phyloP scores from a whole-genome alignment of 1,284 basidiomycete species.

The Ustilago lituana region DNA sequence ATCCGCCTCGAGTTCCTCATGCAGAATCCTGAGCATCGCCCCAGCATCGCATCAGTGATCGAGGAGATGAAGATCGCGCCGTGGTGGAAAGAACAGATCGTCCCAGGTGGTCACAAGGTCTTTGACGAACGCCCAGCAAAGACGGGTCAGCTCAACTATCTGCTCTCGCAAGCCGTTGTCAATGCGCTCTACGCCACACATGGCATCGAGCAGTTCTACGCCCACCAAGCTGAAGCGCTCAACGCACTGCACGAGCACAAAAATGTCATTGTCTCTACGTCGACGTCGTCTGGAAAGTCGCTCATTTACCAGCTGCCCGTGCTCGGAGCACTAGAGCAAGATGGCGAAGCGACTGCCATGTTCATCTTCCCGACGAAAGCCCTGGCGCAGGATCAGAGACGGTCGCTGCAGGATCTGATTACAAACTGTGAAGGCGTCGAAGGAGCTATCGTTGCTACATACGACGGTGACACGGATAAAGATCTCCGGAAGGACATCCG shows the following conservation, averaged over 20 bases:
- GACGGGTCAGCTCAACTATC: constrained; percentile 49
- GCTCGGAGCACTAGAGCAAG: constrained; percentile 75
- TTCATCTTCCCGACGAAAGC: constrained; percentile 95
- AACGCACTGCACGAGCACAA: constrained; percentile 74
- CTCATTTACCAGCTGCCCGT: constrained; percentile 81
- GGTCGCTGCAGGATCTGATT: constrained; percentile 70
- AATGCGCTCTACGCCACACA: constrained; percentile 75
- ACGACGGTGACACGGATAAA: constrained; percentile 86
- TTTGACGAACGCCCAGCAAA: constrained; percentile 50
- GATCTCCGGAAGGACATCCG: constrained; percentile 70
- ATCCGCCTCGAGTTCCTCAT: constrained; percentile 58
- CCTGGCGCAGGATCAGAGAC: constrained; percentile 85
- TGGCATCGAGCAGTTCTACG: constrained; percentile 77
- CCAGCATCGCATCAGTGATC: constrained; percentile 53
- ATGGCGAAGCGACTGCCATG: constrained; percentile 76
- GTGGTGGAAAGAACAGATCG: constrained; percentile 66
- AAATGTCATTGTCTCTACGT: constrained; percentile 87
- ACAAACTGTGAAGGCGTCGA: constrained; percentile 74
- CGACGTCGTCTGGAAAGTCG: constrained; percentile 90
- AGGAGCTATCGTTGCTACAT: constrained; percentile 77
- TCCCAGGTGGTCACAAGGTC: constrained; percentile 60
- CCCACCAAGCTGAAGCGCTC: constrained; percentile 82
- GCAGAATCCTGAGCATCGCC: constrained; percentile 54
- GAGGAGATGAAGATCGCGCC: constrained; percentile 51
- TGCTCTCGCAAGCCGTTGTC: constrained; percentile 69